A percentile compares a stretch with the other conserved stretches of the same genome.
phyloP scores from a whole-genome alignment of 331 rosid species.

The Arachis monticola region DNA sequence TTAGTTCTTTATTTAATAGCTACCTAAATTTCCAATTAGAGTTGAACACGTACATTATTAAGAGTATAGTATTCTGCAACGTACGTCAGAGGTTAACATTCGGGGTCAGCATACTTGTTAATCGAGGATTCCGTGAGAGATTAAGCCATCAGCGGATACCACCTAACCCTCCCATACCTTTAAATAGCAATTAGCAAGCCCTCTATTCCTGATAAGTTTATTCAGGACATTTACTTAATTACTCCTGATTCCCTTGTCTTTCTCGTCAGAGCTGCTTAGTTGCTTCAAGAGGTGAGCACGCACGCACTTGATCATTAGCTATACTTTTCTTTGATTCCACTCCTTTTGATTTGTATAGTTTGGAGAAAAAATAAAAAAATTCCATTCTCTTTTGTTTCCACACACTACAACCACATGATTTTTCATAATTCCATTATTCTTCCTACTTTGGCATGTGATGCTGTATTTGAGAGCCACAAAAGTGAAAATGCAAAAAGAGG shows the following conservation, averaged over 20 bases:
- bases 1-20: background rate
- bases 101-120: conserved; percentile 4
- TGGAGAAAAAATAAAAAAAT: conserved; percentile 31
- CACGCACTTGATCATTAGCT: background rate
- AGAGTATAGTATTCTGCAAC: background rate
- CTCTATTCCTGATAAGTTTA: too few relatives aligned
- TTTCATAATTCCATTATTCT: conserved; percentile 43
- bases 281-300: conserved; percentile 6
- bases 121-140: background rate
- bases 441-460: background rate
- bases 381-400: conserved; percentile 26
- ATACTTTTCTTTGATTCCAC: conserved; percentile 65
- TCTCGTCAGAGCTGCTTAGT: background rate
- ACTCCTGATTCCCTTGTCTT: too few relatives aligned
- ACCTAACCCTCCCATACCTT: background rate
- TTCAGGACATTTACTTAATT: too few relatives aligned
- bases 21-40: conserved; percentile 7
- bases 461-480: too few relatives aligned
- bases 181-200: too few relatives aligned
- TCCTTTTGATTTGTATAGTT: conserved; percentile 32
- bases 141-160: background rate
- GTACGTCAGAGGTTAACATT: background rate
- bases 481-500: too few relatives aligned
- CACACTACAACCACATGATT: background rate
- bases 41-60: background rate